Base-by-base conservation (phyloP, 2,329 filamentous ascomycete genomes). In the Alternaria solani region DNA sequence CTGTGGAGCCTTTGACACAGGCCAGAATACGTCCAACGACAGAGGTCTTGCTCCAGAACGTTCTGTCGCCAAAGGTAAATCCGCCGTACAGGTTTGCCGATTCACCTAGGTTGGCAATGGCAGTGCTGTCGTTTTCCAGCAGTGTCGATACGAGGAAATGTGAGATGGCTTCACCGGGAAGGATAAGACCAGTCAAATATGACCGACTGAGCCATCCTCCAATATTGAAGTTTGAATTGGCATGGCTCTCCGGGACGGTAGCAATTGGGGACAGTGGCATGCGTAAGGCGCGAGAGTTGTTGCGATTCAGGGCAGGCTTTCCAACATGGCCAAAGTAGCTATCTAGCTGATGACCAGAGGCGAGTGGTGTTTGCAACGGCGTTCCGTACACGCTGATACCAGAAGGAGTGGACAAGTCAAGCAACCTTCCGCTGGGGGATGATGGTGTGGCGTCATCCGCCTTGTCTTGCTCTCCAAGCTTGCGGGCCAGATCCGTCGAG, bases 31-130 rank as follows among this genome's bases (percentile, higher is more conserved):
- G 80, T 0, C 83, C 84, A n/a, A 86, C 79, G 32, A 87, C 78
- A 39, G 82, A 85, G 43, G 77, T 78, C 68, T 86, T 87, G 68
- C 85, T 87, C 86, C 86, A 88, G 80, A 83, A 88, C 47, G 81
- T 84, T 34, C 78, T 78, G 4, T 75, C 79, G 7, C 75, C 66
- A 59, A 85, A 86, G 23, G 84, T 70, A 61, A 88, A 86, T 2
- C 85, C 86, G 20, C 85, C 84, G 54, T 85, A 83, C 0, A 87
- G 74, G 63, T 85, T 84, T 0, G 81, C 83, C 7, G 79, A 77
- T 12, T 84, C 79, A 0, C 85, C 85, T 1, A 87, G 76, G 26
- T 73, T 73, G 20, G 75, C 69, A 7, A 87, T 78, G 1, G 84
- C 84, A 4, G 78, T 65, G 12, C 79, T 76, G 56, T 86, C 83